These are phyloP conservation scores for Penicillium sp. DNA, from an alignment of 2,329 filamentous ascomycete species.

Conservation along the genomic window DNA sequence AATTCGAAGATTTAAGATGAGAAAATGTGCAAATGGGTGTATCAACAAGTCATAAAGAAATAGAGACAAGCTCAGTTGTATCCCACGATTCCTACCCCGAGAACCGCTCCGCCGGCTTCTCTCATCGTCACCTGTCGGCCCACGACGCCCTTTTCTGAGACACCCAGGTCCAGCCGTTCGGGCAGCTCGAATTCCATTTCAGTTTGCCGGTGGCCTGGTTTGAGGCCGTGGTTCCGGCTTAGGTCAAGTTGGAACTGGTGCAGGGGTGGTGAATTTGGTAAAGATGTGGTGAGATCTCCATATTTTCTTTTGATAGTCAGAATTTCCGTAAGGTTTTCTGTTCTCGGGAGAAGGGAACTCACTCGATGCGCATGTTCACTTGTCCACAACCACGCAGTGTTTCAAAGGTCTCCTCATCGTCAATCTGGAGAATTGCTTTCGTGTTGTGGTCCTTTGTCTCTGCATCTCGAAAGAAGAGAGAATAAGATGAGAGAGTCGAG, in stretches of 20 bases:
- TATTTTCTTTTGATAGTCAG: constrained; percentile 9
- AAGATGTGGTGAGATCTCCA: constrained; percentile 25
- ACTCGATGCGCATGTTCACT: constrained; percentile 37
- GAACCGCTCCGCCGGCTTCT: constrained; percentile 17
- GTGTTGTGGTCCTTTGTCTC: constrained; percentile 11
- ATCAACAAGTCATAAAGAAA: not conserved
- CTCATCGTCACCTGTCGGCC: constrained; percentile 33
- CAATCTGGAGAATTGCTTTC: constrained; percentile 28
- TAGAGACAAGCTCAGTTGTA: constrained; percentile 27
- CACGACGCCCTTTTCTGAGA: constrained; percentile 35
- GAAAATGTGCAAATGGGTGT: not conserved
- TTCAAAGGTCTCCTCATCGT: constrained; percentile 22
- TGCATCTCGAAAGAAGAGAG: constrained; percentile 30
- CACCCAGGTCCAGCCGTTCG: constrained; percentile 32
- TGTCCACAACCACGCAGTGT: constrained; percentile 17
- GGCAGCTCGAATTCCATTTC: constrained; percentile 30
- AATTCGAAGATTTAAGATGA: not conserved
- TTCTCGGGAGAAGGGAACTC: constrained; percentile 2
- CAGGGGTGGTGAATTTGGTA: constrained; percentile 17
- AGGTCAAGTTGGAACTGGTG: constrained; percentile 28
- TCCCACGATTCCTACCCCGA: constrained; percentile 35
- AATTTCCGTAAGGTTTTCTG: not conserved
- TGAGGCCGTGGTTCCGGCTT: not conserved
- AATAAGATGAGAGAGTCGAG: constrained; percentile 25
- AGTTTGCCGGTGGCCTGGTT: not conserved